These are phyloP conservation scores for Wickerhamiella sorbophila DNA, from an alignment of 805 yeast genomes.

Conservation along the genomic window DNA sequence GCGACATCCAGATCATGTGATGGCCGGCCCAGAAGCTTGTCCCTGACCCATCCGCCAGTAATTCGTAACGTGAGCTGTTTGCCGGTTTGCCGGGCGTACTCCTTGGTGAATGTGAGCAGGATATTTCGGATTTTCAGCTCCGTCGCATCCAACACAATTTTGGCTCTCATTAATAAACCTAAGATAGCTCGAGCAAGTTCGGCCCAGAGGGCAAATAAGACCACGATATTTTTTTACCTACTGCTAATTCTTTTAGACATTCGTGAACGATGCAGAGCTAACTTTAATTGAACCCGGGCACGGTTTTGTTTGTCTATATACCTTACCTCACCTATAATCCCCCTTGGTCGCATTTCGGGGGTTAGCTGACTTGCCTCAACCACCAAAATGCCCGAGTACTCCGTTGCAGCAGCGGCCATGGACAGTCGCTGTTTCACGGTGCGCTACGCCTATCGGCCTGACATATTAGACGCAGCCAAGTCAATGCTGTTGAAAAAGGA, in stretches of 20 bases:
- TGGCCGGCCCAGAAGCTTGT: slow-evolving; percentile 65
- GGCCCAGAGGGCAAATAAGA: too few species aligned
- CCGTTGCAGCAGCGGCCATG: not conserved
- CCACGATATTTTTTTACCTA: too few species aligned
- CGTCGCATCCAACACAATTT: slow-evolving; percentile 18
- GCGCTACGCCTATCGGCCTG: slow-evolving; percentile 13
- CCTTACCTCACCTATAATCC: too few species aligned
- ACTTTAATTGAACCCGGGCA: too few species aligned
- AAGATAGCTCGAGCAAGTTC: too few species aligned
- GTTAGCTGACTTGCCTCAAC: too few species aligned
- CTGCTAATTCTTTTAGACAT: too few species aligned
- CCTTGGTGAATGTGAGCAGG: slow-evolving; percentile 22
- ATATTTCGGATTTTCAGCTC: slow-evolving; percentile 22
- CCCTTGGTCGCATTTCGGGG: too few species aligned
- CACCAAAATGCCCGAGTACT: not conserved
- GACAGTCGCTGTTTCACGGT: slow-evolving; percentile 6
- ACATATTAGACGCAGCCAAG: slow-evolving; percentile 1
- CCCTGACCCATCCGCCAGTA: slow-evolving; percentile 98
- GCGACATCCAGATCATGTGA: slow-evolving; percentile 90
- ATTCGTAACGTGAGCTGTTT: slow-evolving; percentile 45
- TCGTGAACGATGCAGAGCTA: too few species aligned
- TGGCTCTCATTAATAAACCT: slow-evolving; percentile 4
- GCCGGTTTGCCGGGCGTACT: slow-evolving; percentile 14
- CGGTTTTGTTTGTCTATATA: too few species aligned
- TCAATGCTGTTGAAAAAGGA: slow-evolving; percentile 11